Evolutionary conservation across 1,284 basidiomycete genomes (phyloP).

Genomic region (Apiotrichum veenhuisii): DNA sequence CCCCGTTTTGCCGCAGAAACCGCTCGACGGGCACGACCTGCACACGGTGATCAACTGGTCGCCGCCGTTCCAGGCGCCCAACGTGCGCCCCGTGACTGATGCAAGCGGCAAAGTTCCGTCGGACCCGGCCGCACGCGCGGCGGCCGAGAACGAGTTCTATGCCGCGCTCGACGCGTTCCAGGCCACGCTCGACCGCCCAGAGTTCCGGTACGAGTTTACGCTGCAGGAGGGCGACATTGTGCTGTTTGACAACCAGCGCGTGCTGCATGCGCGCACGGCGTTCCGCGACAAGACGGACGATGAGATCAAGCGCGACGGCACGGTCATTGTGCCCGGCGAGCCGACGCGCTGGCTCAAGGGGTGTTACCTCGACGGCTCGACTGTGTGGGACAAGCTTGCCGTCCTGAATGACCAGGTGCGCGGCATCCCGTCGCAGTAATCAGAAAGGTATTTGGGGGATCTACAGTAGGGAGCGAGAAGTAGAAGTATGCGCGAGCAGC

Average conservation of each 20-base stretch:
- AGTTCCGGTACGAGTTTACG: conserved; percentile 62
- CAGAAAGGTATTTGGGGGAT: neutral
- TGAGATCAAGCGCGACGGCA: conserved; percentile 27
- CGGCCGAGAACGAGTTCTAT: conserved; percentile 56
- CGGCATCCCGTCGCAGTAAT: conserved; percentile 1
- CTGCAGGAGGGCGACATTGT: conserved; percentile 81
- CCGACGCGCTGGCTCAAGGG: conserved; percentile 77
- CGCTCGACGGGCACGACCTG: conserved; percentile 9
- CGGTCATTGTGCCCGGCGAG: conserved; percentile 51
- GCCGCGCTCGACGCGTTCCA: conserved; percentile 65
- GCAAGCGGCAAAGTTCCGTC: neutral
- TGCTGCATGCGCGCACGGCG: conserved; percentile 79
- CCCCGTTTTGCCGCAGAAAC: conserved; percentile 62
- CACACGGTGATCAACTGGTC: conserved; percentile 74
- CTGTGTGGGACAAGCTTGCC: conserved; percentile 58
- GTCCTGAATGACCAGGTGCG: conserved; percentile 21
- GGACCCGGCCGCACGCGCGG: conserved; percentile 11
- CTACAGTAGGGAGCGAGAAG: neutral
- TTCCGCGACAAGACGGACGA: conserved; percentile 57
- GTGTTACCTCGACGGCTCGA: conserved; percentile 78
- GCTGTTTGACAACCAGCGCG: conserved; percentile 88
- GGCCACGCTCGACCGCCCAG: conserved; percentile 58
- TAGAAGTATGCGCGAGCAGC: too few species aligned
- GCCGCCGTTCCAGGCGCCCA: conserved; percentile 83
- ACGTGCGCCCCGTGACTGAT: conserved; percentile 7